phyloP scores from a whole-genome alignment of 495 filamentous ascomycete genomes.

The Wilcoxina mikolae region DNA sequence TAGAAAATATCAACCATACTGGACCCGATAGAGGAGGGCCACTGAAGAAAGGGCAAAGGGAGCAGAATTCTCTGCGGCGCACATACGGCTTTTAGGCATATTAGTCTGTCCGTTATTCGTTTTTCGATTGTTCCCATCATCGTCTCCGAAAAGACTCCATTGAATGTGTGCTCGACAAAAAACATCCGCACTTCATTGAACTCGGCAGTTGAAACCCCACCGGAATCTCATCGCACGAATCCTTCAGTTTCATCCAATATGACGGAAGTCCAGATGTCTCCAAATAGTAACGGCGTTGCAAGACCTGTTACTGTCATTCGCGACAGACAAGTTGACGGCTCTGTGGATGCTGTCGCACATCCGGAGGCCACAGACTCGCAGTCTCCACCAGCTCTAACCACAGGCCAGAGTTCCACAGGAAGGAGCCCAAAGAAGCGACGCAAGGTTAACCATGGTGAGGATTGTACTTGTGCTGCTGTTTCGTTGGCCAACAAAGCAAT shows the following conservation, averaged over 20 bases:
- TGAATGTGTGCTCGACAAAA: not conserved
- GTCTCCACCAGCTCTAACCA: slow-evolving; percentile 24
- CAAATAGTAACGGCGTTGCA: slow-evolving; percentile 5
- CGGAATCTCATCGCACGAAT: slow-evolving; percentile 3
- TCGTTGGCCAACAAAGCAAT: slow-evolving; percentile 25
- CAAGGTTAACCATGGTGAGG: slow-evolving; percentile 98
- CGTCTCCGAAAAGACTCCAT: not conserved
- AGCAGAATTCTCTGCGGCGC: not conserved
- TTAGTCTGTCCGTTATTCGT: too few relatives aligned
- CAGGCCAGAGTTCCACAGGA: slow-evolving; percentile 26
- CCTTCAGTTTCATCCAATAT: not conserved
- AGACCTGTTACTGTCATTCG: not conserved
- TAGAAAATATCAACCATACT: not conserved
- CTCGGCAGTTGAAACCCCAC: not conserved
- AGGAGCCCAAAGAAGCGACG: slow-evolving; percentile 79
- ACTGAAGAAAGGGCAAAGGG: not conserved
- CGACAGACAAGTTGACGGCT: not conserved
- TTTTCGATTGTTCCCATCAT: not conserved
- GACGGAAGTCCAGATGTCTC: slow-evolving; percentile 1
- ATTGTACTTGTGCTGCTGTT: slow-evolving; percentile 5
- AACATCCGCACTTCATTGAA: not conserved
- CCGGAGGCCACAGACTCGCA: slow-evolving; percentile 15
- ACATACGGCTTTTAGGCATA: too few relatives aligned
- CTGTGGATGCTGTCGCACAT: slow-evolving; percentile 4
- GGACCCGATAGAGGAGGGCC: not conserved